Base-by-base conservation (phyloP, 225 moss, liverwort and hornwort genomes). In the Antitrichia curtipendula region DNA sequence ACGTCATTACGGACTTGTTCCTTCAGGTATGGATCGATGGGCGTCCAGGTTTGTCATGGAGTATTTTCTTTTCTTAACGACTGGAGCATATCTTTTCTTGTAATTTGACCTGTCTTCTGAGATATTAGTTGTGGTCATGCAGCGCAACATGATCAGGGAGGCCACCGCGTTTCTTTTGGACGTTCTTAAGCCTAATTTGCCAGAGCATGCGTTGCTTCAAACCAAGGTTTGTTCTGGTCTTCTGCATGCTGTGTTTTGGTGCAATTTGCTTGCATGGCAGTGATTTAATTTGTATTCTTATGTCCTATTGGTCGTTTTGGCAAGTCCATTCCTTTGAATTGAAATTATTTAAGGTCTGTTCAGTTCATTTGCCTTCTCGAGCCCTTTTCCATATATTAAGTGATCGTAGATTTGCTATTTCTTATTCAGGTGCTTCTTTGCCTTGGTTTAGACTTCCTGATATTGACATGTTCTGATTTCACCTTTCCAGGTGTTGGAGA, bases 111-210 rank as follows among this genome's bases (percentile, higher is more conserved):
- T 34, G 20, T 82, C 49, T 73, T 82, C 81, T 93, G 86, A 90
- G 64, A 58, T 85, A 8, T 57, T 66, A n/a, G 74, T 90, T 86
- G 74, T 92, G 85, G 75, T 90, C 65, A 59, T 93, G 91, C 96
- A 99, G 99, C 97, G 99, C 73, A 97, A 99, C 82, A 96, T 99
- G 99, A 96, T 99, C 87, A 95, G 99, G 65, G 99, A 99, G 85
- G 99, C 99, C 54, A 99, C 99, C 25, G 96, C 99, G 47, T 99
- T 97, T 86, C 95, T 99, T 81, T 91, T 99, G 91, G 99, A 99
- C 88, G 96, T 99, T 75, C 87, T 99, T 86, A 99, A 99, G 75
- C 97, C 99, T 81, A 97, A 99, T 91, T 73, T 99, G 66, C 99
- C 97, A 45, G 99, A 99, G 90, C 99, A 99, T 87, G 97, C 92